Conservation (phyloP, 768 basidiomycete species). For the Cyathus striatus region DNA sequence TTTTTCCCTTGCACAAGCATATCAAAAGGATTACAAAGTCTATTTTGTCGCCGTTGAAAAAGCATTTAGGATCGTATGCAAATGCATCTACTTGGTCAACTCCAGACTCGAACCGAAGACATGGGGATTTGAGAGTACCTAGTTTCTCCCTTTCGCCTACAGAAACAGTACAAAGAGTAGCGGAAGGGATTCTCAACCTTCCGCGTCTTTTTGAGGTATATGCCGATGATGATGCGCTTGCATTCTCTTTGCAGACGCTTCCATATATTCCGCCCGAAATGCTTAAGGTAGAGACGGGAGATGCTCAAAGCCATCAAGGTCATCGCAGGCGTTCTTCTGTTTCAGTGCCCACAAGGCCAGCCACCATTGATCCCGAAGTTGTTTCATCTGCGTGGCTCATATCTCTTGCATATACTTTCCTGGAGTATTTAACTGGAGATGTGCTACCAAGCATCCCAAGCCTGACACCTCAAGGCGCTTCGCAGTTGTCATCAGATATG, state of each 20-base stretch:
- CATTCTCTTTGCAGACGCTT: conserved; percentile 81
- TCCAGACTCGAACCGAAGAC: conserved; percentile 42
- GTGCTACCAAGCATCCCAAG: conserved; percentile 69
- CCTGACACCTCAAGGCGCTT: conserved; percentile 63
- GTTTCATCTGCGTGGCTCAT: conserved; percentile 91
- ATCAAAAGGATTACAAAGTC: conserved; percentile 78
- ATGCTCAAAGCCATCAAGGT: conserved; percentile 20
- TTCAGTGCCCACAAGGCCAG: conserved; percentile 26
- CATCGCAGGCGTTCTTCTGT: conserved; percentile 40
- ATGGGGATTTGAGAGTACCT: conserved; percentile 68
- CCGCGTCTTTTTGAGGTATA: conserved; percentile 93
- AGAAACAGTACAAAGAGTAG: conserved; percentile 81
- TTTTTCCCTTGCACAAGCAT: conserved; percentile 59
- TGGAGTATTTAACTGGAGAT: conserved; percentile 63
- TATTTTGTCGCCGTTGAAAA: conserved; percentile 77
- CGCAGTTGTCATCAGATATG: conserved; percentile 83
- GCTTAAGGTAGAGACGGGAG: conserved; percentile 34
- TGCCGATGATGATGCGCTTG: conserved; percentile 85
- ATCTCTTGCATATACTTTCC: conserved; percentile 78
- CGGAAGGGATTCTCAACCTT: conserved; percentile 92
- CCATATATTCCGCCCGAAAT: conserved; percentile 62
- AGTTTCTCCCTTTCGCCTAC: conserved; percentile 92
- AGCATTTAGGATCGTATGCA: conserved; percentile 69
- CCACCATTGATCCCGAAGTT: conserved; percentile 60
- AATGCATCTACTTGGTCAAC: conserved; percentile 63